Evolutionary conservation across 495 filamentous ascomycete genomes (phyloP), one percentile per base, ranked within the genome.

Genomic region (Delitschia confertaspora): DNA sequence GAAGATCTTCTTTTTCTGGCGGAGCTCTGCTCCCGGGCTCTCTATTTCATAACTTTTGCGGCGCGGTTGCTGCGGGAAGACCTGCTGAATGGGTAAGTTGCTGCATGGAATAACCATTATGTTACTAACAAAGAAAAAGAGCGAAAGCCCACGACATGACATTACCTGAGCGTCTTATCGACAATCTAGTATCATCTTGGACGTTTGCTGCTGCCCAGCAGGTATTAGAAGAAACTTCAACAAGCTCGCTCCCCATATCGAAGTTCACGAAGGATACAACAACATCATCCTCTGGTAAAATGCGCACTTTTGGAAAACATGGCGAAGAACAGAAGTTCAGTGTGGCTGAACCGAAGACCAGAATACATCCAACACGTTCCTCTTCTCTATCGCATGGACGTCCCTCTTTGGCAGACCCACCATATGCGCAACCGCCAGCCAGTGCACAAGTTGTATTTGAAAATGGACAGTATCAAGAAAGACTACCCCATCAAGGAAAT

Each of bases 171-270:
- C 29, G 11, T 47, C 63, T 86, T 11, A 74, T 91, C 33, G 82
- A 88, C 55, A 87, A 91, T 53, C 57, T 95, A 3, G 79, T 94
- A 6, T 79, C 79, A 4, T 87, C 86, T 0, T 95, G 89, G 74
- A 81, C 76, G 6, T 94, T 86, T 58, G 78, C 82, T 19, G 80
- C 83, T 18, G 72, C 80, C 6, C 76, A 82, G 53, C 83, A 88
- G 49, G 76, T 94, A 17, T 66, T 94, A 4, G 72, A 75, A 6
- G 83, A 86, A 55, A 93, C 84, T 0, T 73, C 72, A 3, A 84
- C 83, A 16, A 37, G 41, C 5, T 53, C 53, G 6, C 42, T 62
- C 8, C 46, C 56, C 74, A 75, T 57, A 42, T 69, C 4, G 58
- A 73, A 0, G 72, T 78, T 40, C 71, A 69, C 17, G 16, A 45